Percentiles rank a stretch among this genome's conserved stretches.
phyloP scores from a whole-genome alignment of 768 basidiomycete species.

The Baorangia bicolor region DNA sequence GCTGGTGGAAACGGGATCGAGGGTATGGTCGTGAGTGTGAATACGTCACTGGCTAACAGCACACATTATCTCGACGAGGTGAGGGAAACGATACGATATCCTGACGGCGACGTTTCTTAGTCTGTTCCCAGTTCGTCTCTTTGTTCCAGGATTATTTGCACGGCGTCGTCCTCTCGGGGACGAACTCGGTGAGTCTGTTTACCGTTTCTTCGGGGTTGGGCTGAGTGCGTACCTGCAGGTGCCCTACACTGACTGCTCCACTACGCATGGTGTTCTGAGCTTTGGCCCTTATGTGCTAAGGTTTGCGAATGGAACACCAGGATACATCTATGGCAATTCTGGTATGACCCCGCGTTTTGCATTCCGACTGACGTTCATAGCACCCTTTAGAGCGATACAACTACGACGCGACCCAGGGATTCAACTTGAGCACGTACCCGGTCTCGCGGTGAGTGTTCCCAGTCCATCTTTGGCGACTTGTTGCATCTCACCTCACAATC shows the following conservation, averaged over 20 bases:
- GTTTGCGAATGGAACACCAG: conserved; percentile 48
- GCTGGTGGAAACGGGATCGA: conserved; percentile 49
- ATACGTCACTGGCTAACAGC: not conserved
- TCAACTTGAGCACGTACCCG: conserved; percentile 54
- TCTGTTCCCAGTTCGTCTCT: conserved; percentile 40
- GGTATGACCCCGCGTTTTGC: conserved; percentile 32
- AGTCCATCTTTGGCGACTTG: not conserved
- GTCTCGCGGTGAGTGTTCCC: conserved; percentile 39
- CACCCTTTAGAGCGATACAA: conserved; percentile 49
- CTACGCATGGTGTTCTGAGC: conserved; percentile 55
- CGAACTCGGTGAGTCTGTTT: conserved; percentile 41
- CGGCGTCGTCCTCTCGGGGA: conserved; percentile 44
- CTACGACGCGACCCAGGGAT: conserved; percentile 51
- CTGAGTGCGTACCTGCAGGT: conserved; percentile 33
- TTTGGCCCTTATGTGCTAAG: conserved; percentile 53
- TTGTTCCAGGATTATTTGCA: conserved; percentile 55
- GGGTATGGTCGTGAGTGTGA: conserved; percentile 39
- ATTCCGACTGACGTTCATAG: not conserved
- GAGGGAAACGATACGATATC: conserved; percentile 1
- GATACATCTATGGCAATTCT: conserved; percentile 55
- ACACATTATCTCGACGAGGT: conserved; percentile 43
- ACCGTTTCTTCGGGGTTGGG: not conserved
- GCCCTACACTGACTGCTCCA: conserved; percentile 60
- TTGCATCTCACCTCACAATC: not conserved
- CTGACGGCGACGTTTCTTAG: not conserved